These are phyloP conservation scores for Stramenopiles sp. DNA, from an alignment of 352 stramenopile species.

Conservation along the genomic window DNA sequence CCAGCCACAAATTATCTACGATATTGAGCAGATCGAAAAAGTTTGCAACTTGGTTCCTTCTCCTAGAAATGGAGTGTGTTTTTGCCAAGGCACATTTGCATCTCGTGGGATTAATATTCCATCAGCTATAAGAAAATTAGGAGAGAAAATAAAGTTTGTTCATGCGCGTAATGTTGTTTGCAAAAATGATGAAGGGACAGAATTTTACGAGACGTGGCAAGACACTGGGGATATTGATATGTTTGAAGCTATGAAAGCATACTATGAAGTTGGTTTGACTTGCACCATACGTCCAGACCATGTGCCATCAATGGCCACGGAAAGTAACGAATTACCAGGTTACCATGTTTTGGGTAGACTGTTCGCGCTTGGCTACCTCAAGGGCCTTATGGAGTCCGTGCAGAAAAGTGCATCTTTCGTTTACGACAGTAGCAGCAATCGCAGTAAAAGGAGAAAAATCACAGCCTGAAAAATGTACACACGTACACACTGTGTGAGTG, in stretches of 20 bases:
- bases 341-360: background rate
- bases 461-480: background rate
- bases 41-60: background rate
- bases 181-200: background rate
- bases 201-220: background rate
- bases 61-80: background rate
- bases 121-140: background rate
- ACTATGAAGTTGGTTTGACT: background rate
- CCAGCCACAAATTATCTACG: background rate
- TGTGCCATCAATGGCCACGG: background rate
- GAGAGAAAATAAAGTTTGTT: background rate
- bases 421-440: background rate
- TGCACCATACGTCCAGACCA: background rate
- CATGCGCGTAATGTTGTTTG: background rate
- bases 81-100: background rate
- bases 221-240: background rate
- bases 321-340: background rate
- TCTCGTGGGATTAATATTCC: background rate
- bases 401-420: background rate
- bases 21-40: background rate
- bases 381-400: background rate
- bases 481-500: too few species aligned
- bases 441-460: background rate
- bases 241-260: background rate
- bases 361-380: background rate